phyloP scores from a whole-genome alignment of 2,329 filamentous ascomycete species.

The Fusarium penzigii region DNA sequence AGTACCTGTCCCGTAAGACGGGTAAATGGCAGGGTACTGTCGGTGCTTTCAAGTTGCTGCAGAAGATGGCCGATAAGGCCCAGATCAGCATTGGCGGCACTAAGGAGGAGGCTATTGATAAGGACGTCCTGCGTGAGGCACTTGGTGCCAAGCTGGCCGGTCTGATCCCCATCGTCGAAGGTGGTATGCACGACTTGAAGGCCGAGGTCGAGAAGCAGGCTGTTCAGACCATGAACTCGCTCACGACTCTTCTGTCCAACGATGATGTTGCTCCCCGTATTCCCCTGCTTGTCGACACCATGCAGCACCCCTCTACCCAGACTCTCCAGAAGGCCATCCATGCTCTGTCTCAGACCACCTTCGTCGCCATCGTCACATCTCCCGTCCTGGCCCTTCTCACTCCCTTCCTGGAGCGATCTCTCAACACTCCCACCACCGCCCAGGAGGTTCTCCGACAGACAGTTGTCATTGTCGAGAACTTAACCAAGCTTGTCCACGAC shows the following conservation, averaged over 20 bases:
- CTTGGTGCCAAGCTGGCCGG: conserved; percentile 87
- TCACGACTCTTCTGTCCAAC: conserved; percentile 90
- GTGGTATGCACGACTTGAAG: conserved; percentile 96
- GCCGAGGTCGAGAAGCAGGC: conserved; percentile 84
- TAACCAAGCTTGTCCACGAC: conserved; percentile 96
- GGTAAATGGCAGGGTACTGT: conserved; percentile 98
- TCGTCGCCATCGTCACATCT: conserved; percentile 93
- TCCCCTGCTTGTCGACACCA: conserved; percentile 87
- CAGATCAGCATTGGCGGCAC: conserved; percentile 77
- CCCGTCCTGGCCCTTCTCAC: conserved; percentile 93
- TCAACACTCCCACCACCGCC: conserved; percentile 86
- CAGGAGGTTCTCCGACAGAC: conserved; percentile 96
- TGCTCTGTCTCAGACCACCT: conserved; percentile 95
- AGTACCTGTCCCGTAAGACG: conserved; percentile 79
- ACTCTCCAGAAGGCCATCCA: conserved; percentile 95
- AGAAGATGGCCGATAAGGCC: conserved; percentile 93
- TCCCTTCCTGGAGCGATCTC: conserved; percentile 87
- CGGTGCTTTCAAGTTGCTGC: conserved; percentile 79
- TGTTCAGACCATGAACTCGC: conserved; percentile 85
- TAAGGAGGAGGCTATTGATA: conserved; percentile 81
- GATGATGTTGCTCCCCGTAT: conserved; percentile 94
- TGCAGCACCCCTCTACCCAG: conserved; percentile 89
- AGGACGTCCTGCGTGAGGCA: conserved; percentile 85
- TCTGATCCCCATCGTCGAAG: conserved; percentile 88
- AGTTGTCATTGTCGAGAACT: conserved; percentile 93